These are phyloP conservation scores for Lycium barbarum DNA, from an alignment of 257 asterid genomes.

Conservation along the genomic window DNA sequence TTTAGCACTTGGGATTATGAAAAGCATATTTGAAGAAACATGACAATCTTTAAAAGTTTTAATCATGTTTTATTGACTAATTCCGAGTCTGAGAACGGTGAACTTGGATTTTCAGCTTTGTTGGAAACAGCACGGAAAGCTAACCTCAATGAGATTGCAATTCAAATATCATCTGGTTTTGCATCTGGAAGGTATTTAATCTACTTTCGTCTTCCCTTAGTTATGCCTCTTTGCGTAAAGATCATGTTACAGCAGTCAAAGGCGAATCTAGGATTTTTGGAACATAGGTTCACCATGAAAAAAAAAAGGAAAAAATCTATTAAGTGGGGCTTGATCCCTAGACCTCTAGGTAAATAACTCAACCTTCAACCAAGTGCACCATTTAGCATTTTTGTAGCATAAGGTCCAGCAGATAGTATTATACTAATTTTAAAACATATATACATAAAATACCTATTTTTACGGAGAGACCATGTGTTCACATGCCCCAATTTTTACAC, in stretches of 20 bases:
- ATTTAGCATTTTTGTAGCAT: too few species aligned
- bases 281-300: too few species aligned
- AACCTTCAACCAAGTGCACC: too few species aligned
- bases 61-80: neutral
- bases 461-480: too few species aligned
- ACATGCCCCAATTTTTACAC: too few species aligned
- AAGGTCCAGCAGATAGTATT: too few species aligned
- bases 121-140: slow-evolving; percentile 83
- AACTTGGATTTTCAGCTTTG: slow-evolving; percentile 63
- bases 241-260: neutral
- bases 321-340: too few species aligned
- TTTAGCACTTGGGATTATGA: neutral
- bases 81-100: neutral
- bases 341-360: too few species aligned
- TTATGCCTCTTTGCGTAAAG: neutral
- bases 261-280: too few species aligned
- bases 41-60: neutral
- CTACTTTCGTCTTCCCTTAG: neutral
- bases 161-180: slow-evolving; percentile 74
- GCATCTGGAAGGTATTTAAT: slow-evolving; percentile 79
- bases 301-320: too few species aligned
- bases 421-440: too few species aligned
- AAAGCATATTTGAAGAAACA: neutral
- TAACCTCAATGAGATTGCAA: slow-evolving; percentile 66
- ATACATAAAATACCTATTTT: too few species aligned